Percentiles rank a stretch among this genome's conserved stretches.
phyloP scores from a whole-genome alignment of 129 eudicot genomes.

The Lactuca sativa region DNA sequence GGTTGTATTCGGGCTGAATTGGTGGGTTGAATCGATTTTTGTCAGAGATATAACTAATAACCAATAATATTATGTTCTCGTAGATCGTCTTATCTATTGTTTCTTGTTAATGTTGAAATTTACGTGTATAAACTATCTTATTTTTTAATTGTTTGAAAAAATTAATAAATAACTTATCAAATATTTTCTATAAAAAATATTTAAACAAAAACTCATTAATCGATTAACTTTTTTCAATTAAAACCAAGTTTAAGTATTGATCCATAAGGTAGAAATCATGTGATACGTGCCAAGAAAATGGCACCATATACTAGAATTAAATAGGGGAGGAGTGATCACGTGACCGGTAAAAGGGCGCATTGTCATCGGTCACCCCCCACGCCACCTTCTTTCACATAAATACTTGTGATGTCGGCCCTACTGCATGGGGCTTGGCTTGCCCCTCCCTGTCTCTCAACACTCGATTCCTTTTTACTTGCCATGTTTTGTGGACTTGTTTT shows the following conservation, averaged over 20 bases:
- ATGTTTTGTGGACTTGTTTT: neutral
- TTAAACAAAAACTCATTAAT: too few relatives aligned
- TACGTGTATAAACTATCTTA: too few relatives aligned
- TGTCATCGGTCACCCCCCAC: conserved; percentile 22
- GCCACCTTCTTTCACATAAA: conserved; percentile 8
- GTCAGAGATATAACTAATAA: too few relatives aligned
- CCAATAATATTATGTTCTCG: too few relatives aligned
- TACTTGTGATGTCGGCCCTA: conserved; percentile 30
- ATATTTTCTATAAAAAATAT: neutral
- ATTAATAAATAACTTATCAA: neutral
- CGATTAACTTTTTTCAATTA: neutral
- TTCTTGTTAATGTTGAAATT: too few relatives aligned
- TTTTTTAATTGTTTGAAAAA: too few relatives aligned
- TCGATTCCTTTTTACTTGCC: neutral
- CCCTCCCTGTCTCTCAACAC: neutral
- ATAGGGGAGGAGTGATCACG: conserved; percentile 23
- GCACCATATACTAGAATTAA: conserved; percentile 9
- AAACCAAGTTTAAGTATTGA: neutral
- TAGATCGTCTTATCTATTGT: too few relatives aligned
- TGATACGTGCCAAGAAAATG: conserved; percentile 18
- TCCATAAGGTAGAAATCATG: neutral
- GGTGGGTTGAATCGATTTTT: too few relatives aligned
- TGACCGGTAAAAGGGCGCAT: conserved; percentile 27
- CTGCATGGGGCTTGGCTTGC: conserved; percentile 19
- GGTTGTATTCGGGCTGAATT: too few relatives aligned